Evolutionary conservation across 257 asterid species (phyloP).

Genomic region (Penstemon barbatus): DNA sequence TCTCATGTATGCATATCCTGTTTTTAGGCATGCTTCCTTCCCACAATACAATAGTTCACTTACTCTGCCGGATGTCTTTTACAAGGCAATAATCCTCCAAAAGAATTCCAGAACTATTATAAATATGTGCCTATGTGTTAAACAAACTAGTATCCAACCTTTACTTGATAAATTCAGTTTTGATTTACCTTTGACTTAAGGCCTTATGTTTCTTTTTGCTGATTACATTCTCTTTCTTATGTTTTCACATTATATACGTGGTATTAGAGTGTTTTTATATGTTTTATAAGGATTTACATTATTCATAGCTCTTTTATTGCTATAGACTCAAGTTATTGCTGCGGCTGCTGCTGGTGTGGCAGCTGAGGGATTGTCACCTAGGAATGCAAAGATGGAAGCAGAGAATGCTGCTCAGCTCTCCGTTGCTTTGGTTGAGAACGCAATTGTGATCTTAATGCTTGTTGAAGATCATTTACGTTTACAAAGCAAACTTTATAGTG

Average conservation of each 20-base stretch:
- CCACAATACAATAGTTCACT: not conserved
- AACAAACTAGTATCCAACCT: slow-evolving; percentile 1
- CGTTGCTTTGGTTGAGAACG: slow-evolving; percentile 97
- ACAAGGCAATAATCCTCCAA: not conserved
- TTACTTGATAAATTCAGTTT: slow-evolving; percentile 6
- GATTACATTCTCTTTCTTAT: slow-evolving; percentile 9
- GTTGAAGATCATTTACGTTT: slow-evolving; percentile 96
- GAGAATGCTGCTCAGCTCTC: slow-evolving; percentile 98
- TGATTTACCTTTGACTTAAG: slow-evolving; percentile 16
- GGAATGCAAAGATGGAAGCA: slow-evolving; percentile 87
- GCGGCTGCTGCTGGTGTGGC: slow-evolving; percentile 99
- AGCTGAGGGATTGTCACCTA: slow-evolving; percentile 90
- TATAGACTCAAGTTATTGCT: slow-evolving; percentile 98
- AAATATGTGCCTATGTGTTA: slow-evolving; percentile 3
- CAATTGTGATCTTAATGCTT: slow-evolving; percentile 96
- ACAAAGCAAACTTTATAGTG: slow-evolving; percentile 81
- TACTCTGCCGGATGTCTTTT: slow-evolving; percentile 16
- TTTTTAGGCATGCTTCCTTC: slow-evolving; percentile 6
- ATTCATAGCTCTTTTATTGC: slow-evolving; percentile 42
- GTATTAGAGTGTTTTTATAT: slow-evolving; percentile 5
- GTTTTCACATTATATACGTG: slow-evolving; percentile 16
- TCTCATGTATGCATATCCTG: slow-evolving; percentile 14
- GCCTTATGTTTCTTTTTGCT: slow-evolving; percentile 12
- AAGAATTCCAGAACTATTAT: slow-evolving; percentile 7
- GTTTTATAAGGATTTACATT: slow-evolving; percentile 18